Conservation (phyloP, 2,329 filamentous ascomycete species). For the Blastomyces percursus region DNA sequence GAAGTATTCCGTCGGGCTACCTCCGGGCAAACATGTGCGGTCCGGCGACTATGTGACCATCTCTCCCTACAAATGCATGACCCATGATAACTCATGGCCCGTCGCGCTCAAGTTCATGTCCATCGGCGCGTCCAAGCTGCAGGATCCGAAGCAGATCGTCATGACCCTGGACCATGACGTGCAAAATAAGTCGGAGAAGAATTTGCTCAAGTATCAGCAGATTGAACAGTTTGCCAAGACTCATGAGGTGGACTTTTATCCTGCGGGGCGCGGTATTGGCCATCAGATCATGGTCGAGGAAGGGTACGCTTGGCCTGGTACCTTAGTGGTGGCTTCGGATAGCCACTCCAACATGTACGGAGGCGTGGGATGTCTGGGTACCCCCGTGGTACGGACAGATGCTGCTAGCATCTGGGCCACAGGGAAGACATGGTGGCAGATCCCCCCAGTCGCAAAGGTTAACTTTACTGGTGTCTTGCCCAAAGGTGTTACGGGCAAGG, state of each 20-base stretch:
- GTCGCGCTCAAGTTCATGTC: slow-evolving; percentile 71
- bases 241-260: slow-evolving; percentile 69
- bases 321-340: slow-evolving; percentile 62
- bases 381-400: slow-evolving; percentile 75
- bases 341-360: slow-evolving; percentile 75
- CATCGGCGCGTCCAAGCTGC: slow-evolving; percentile 64
- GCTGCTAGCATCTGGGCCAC: slow-evolving; percentile 80
- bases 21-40: slow-evolving; percentile 62
- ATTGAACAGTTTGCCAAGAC: slow-evolving; percentile 72
- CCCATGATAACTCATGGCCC: slow-evolving; percentile 74
- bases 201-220: slow-evolving; percentile 69
- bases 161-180: slow-evolving; percentile 84
- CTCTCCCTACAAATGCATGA: slow-evolving; percentile 64
- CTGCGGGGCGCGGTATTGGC: slow-evolving; percentile 68
- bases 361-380: slow-evolving; percentile 64
- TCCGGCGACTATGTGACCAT: slow-evolving; percentile 77
- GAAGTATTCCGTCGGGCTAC: slow-evolving; percentile 62
- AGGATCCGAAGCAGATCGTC: slow-evolving; percentile 62
- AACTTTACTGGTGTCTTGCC: slow-evolving; percentile 66
- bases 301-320: slow-evolving; percentile 74
- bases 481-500: slow-evolving; percentile 76
- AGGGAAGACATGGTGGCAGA: slow-evolving; percentile 74
- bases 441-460: slow-evolving; percentile 72
- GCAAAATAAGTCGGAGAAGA: slow-evolving; percentile 66
- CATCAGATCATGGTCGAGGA: slow-evolving; percentile 79